phyloP scores from a whole-genome alignment of 176 grass and related monocot genomes.

The Hordeum marinum region DNA sequence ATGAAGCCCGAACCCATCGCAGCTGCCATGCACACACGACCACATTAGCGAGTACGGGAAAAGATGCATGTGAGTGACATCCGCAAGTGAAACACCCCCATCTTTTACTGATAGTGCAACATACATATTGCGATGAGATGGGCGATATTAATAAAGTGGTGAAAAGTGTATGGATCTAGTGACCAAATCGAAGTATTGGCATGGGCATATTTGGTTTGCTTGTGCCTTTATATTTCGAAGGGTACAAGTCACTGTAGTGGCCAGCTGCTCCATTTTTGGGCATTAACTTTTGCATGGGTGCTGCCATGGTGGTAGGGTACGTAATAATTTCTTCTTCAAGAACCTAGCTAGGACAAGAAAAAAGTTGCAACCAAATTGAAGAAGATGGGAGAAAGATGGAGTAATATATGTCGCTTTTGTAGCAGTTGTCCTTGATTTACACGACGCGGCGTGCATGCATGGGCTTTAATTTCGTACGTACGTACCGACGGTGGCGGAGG shows the following conservation, averaged over 20 bases:
- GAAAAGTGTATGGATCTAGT: background rate
- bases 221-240: background rate
- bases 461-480: background rate
- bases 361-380: background rate
- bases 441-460: background rate
- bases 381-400: background rate
- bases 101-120: background rate
- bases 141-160: background rate
- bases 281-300: background rate
- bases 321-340: background rate
- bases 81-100: background rate
- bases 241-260: background rate
- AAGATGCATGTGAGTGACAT: background rate
- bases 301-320: background rate
- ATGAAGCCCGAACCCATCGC: slow-evolving; percentile 69
- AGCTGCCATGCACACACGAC: slow-evolving; percentile 27
- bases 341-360: background rate
- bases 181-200: slow-evolving; percentile 16
- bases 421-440: background rate
- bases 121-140: background rate
- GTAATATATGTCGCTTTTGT: background rate
- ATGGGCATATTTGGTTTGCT: slow-evolving; percentile 14
- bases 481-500: slow-evolving; percentile 78
- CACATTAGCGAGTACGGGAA: background rate
- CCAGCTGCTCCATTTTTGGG: background rate